A percentile compares a stretch with the other conserved stretches of the same genome.
These are phyloP conservation scores for Ceraceosorus bombacis DNA, from an alignment of 1,284 basidiomycete species.

Conservation along the genomic window DNA sequence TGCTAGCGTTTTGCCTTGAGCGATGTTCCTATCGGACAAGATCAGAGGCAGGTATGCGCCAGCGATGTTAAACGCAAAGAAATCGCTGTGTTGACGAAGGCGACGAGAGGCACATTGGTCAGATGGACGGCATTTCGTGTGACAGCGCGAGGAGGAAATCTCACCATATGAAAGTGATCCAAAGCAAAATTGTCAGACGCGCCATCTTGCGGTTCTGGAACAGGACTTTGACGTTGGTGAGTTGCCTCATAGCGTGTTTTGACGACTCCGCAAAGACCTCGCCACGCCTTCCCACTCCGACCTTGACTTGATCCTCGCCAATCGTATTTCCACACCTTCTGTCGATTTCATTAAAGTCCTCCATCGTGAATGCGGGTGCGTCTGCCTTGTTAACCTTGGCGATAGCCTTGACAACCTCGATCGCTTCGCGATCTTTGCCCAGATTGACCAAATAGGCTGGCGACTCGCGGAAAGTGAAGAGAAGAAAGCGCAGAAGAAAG, in stretches of 20 bases:
- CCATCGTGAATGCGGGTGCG: slow-evolving; percentile 47
- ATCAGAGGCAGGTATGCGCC: slow-evolving; percentile 50
- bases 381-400: slow-evolving; percentile 44
- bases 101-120: slow-evolving; percentile 3
- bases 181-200: slow-evolving; percentile 46
- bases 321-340: slow-evolving; percentile 12
- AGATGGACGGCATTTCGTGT: not conserved
- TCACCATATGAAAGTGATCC: slow-evolving; percentile 24
- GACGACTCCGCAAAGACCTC: slow-evolving; percentile 22
- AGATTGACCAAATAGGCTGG: slow-evolving; percentile 38
- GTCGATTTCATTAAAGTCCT: slow-evolving; percentile 49
- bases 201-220: slow-evolving; percentile 46
- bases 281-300: not conserved
- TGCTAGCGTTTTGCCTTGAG: slow-evolving; percentile 41
- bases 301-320: no score
- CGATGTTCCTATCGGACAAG: slow-evolving; percentile 46
- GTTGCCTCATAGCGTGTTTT: slow-evolving; percentile 27
- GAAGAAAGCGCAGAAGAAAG: slow-evolving; percentile 40
- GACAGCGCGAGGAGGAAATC: not conserved
- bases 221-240: slow-evolving; percentile 47
- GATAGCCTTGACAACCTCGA: slow-evolving; percentile 27
- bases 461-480: slow-evolving; percentile 40
- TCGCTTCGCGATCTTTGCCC: slow-evolving; percentile 33
- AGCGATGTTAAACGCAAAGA: slow-evolving; percentile 47
- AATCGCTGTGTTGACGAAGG: slow-evolving; percentile 34